phyloP scores from a whole-genome alignment of 495 filamentous ascomycete genomes.

The Astrothelium macrocarpum region DNA sequence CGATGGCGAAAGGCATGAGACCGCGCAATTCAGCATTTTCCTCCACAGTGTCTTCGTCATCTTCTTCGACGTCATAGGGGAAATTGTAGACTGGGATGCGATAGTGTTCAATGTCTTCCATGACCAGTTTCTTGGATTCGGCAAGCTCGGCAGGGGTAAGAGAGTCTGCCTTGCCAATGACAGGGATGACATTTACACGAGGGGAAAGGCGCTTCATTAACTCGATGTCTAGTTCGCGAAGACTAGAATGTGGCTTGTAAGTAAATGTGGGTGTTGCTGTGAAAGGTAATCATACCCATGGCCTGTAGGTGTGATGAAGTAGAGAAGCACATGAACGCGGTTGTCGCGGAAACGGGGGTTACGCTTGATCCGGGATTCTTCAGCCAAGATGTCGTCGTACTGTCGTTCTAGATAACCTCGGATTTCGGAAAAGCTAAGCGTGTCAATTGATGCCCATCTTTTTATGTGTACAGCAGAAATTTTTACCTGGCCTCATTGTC shows the following conservation, averaged over 20 bases:
- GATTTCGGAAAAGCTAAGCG: constrained; percentile 80
- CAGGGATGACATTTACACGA: constrained; percentile 96
- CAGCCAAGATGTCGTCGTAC: constrained; percentile 97
- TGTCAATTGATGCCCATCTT: constrained; percentile 1
- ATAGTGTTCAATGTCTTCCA: constrained; percentile 99
- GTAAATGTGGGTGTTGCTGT: not conserved
- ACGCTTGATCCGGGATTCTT: constrained; percentile 99
- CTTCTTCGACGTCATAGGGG: constrained; percentile 98
- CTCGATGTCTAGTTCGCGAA: constrained; percentile 97
- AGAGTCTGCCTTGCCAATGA: constrained; percentile 96
- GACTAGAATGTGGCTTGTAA: constrained; percentile 38
- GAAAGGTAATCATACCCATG: constrained; percentile 57
- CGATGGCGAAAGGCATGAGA: constrained; percentile 97
- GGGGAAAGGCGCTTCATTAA: constrained; percentile 98
- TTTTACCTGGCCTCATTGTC: constrained; percentile 94
- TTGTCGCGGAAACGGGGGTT: constrained; percentile 99
- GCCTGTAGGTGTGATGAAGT: constrained; percentile 98
- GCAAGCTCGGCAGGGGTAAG: constrained; percentile 93
- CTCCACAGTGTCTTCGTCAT: constrained; percentile 98
- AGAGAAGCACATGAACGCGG: constrained; percentile 92
- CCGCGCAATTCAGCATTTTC: constrained; percentile 96
- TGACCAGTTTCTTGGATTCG: constrained; percentile 98
- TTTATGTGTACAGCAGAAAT: not conserved
- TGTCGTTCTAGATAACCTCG: constrained; percentile 95
- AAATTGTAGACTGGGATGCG: constrained; percentile 99